Percentiles rank a stretch among this genome's conserved stretches.
phyloP scores from a whole-genome alignment of 2,329 filamentous ascomycete genomes.

The Ambrosiella beaveri region DNA sequence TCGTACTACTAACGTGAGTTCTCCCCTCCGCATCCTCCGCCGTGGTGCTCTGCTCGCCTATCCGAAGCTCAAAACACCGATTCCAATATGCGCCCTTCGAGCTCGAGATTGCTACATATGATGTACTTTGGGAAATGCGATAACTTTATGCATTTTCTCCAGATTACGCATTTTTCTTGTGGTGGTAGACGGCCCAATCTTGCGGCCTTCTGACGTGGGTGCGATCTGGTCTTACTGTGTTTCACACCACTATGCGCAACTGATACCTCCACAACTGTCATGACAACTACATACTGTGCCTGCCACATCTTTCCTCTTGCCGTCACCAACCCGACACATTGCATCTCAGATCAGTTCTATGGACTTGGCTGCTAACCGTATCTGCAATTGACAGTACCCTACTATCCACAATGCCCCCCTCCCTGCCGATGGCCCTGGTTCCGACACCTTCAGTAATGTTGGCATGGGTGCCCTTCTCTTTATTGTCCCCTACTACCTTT shows the following conservation, averaged over 20 bases:
- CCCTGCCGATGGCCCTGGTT: slow-evolving; percentile 71
- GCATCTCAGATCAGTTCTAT: background rate
- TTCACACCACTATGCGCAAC: background rate
- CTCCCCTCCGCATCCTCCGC: background rate
- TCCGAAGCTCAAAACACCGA: background rate
- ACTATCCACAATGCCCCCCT: slow-evolving; percentile 88
- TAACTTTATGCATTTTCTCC: background rate
- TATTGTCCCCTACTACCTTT: slow-evolving; percentile 59
- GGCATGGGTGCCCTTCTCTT: slow-evolving; percentile 54
- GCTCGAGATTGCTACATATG: background rate
- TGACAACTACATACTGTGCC: background rate
- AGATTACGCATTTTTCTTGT: background rate
- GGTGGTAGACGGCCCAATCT: no score
- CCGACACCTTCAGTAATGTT: slow-evolving; percentile 73
- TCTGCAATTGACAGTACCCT: slow-evolving; percentile 42
- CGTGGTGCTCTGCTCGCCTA: background rate
- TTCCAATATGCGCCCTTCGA: background rate
- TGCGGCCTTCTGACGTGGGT: background rate
- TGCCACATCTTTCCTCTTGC: background rate
- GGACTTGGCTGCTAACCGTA: slow-evolving; percentile 14
- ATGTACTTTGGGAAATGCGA: background rate
- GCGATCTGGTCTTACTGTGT: background rate
- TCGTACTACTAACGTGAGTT: slow-evolving; percentile 26
- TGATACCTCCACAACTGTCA: background rate
- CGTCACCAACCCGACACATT: background rate